Evolutionary conservation across 768 basidiomycete species (phyloP).

Genomic region (Suillus cothurnatus): DNA sequence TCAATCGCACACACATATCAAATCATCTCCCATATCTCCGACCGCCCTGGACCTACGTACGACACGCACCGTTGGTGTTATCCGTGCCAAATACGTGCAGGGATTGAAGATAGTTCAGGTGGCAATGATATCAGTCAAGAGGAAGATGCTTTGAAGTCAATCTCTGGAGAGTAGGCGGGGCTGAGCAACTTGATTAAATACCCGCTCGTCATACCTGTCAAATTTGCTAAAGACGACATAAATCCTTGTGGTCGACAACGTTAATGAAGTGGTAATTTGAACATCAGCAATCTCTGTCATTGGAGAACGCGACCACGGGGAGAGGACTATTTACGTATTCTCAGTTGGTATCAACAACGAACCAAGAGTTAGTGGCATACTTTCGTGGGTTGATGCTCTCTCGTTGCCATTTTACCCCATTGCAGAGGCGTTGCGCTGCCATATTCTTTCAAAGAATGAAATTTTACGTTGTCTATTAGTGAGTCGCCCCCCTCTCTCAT

Average conservation of each 20-base stretch:
- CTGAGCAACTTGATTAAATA: background rate
- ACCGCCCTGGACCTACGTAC: too few relatives aligned
- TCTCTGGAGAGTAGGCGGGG: background rate
- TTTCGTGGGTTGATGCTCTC: background rate
- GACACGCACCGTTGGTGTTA: too few relatives aligned
- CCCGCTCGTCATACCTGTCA: background rate
- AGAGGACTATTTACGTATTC: background rate
- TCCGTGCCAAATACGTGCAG: too few relatives aligned
- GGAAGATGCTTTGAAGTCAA: background rate
- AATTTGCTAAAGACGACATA: background rate
- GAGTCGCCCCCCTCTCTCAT: background rate
- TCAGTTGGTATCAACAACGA: background rate
- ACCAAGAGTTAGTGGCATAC: background rate
- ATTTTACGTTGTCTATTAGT: background rate
- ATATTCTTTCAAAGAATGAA: background rate
- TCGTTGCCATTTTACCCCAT: constrained; percentile 30
- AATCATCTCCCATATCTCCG: too few relatives aligned
- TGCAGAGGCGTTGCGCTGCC: background rate
- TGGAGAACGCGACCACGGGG: background rate
- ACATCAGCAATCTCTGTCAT: background rate
- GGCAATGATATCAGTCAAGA: background rate
- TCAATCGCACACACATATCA: too few relatives aligned
- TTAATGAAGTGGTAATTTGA: background rate
- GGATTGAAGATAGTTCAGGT: too few relatives aligned
- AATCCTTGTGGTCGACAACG: background rate